Conservation (phyloP, 805 yeast genomes). For the Cyberlindnera nakhonratchasimensis region DNA sequence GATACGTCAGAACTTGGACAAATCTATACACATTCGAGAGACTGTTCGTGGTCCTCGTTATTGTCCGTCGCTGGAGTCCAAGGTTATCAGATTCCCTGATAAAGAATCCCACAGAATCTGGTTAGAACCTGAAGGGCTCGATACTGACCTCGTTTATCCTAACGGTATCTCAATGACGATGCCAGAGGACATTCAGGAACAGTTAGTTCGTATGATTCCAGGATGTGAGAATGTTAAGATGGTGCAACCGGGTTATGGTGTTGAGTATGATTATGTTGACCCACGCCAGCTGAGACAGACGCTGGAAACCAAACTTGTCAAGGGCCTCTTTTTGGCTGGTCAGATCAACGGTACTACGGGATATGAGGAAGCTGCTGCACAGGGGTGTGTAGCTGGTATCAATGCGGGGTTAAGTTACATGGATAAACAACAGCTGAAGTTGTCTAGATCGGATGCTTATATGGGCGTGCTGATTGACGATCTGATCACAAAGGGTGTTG, state of each 20-base stretch:
- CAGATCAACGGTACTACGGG: constrained; percentile 99
- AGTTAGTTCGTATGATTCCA: constrained; percentile 70
- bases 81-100: constrained; percentile 74
- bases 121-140: constrained; percentile 95
- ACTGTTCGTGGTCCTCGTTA: constrained; percentile 95
- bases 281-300: constrained; percentile 81
- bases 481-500: constrained; percentile 89
- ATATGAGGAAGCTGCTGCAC: constrained; percentile 98
- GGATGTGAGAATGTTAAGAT: constrained; percentile 88
- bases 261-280: constrained; percentile 93
- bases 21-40: constrained; percentile 87
- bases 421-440: constrained; percentile 41
- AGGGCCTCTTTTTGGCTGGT: constrained; percentile 87
- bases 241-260: constrained; percentile 98
- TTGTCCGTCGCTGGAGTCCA: constrained; percentile 95
- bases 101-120: constrained; percentile 79
- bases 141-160: constrained; percentile 86
- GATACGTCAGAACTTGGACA: constrained; percentile 65
- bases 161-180: constrained; percentile 94
- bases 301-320: constrained; percentile 74
- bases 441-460: constrained; percentile 81
- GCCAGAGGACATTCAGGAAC: constrained; percentile 89
- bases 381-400: constrained; percentile 92
- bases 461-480: constrained; percentile 93
- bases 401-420: constrained; percentile 73